Evolutionary conservation across 2,329 filamentous ascomycete species (phyloP), one percentile per base, ranked within the genome.

Genomic region (Neofusicoccum sp.): DNA sequence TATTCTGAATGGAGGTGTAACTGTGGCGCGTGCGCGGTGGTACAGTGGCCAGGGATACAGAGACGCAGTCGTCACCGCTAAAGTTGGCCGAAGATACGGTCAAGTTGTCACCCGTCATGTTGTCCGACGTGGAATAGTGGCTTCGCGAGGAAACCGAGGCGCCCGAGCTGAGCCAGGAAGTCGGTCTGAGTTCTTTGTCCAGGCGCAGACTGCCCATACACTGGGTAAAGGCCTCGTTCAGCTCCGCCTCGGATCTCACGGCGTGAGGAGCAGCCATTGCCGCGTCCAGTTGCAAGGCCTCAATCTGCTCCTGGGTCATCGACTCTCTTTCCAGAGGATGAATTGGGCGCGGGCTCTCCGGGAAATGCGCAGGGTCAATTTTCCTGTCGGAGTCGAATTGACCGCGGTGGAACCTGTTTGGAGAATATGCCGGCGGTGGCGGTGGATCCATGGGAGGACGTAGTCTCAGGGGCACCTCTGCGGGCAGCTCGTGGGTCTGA

Each of bases 401-500:
- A 12, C 51, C 28, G 3, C 38, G 51, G 38, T 33, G 41, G 38
- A 56, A 56, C n/a, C 51, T 41, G 51, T 24, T 47, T 14, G 59
- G 48, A 26, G 59, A 61, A 26, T 61, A 61, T 14, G 59, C 59
- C 8, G 59, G 59, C 31, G 59, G 59, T 40, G 36, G 58, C 58
- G 33, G 49, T 28, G 36, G 41, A 14, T 61, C 31, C 40, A 61
- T 47, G 5, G 41, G 36, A 33, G 59, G 48, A 11, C 59, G 48
- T 3, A 45, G 59, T 8, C 59, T 26, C 14, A 28, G 28, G 6
- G 59, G 59, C 6, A 61, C 59, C 31, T 61, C 59, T 9, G 48
- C 59, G 6, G 59, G 59, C 5, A 54, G 34, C 34, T 56, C 48
- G 6, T 61, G 59, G 6, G 41, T 24, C 6, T 51, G 48, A 1